Percentiles rank a stretch among this genome's conserved stretches.
Conservation (phyloP, 768 basidiomycete species). For the Hirschioporus abietinus region DNA sequence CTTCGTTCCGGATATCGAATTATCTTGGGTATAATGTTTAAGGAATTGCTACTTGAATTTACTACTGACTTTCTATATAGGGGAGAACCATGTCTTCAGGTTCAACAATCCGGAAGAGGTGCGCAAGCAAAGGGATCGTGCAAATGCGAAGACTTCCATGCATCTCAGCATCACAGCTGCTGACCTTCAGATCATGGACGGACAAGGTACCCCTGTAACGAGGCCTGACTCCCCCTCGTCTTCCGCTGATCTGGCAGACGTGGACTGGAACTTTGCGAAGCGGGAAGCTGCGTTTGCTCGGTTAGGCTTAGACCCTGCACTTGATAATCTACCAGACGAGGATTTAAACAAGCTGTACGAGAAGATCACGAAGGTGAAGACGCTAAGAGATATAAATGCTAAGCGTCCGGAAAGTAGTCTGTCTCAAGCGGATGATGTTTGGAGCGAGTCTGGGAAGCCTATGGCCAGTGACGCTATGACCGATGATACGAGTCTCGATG, state of each 20-base stretch:
- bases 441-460: constrained; percentile 85
- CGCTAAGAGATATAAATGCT: constrained; percentile 73
- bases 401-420: constrained; percentile 87
- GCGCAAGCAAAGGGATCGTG: constrained; percentile 83
- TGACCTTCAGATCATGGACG: constrained; percentile 54
- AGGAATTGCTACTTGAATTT: background rate
- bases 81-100: constrained; percentile 95
- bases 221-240: constrained; percentile 78
- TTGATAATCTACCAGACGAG: constrained; percentile 91
- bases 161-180: constrained; percentile 59
- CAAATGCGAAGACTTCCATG: constrained; percentile 64
- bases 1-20: constrained; percentile 93
- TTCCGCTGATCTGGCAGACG: constrained; percentile 59
- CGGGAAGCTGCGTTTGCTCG: constrained; percentile 88
- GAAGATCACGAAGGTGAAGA: constrained; percentile 90
- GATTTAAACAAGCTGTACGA: constrained; percentile 93
- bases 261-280: constrained; percentile 97
- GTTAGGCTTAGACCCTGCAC: constrained; percentile 79
- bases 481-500: constrained; percentile 84
- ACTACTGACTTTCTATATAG: constrained; percentile 29
- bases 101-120: constrained; percentile 96
- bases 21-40: constrained; percentile 68
- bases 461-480: constrained; percentile 74
- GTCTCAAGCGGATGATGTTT: constrained; percentile 80
- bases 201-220: constrained; percentile 42